Evolutionary conservation across 305 asterid genomes (phyloP), one percentile per base, ranked within the genome.

Genomic region (Fraxinus ornus): DNA sequence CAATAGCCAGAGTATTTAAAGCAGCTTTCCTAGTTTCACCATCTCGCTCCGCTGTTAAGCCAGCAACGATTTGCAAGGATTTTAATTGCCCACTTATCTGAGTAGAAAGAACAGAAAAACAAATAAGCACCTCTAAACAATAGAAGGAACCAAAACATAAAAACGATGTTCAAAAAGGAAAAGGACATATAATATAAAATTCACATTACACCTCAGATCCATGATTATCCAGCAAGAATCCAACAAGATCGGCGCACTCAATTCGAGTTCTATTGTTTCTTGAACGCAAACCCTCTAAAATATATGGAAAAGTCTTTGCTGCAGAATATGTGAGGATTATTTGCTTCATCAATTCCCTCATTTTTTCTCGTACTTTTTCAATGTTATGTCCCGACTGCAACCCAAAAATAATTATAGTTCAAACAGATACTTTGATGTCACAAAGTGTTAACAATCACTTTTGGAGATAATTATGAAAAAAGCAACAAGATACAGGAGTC

Each of bases 11-110:
- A 80, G 99, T 86, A 88, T 93, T 97, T 79, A 97, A 87, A 77
- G 98, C 98, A 85, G 98, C 98, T 83, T 97, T 97, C 80, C 99
- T 88, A 79, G 94, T 86, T 80, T 97, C 99, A 80, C 98, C 99
- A 86, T 97, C 99, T 83, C 98, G 93, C 83, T 97, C 99, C 77
- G 96, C 93, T 79, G 98, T 95, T 88, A 97, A 92, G 87, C 97
- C 92, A 76, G 99, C 98, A 33, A 97, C 98, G 77, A 93, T 88
- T 93, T 97, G 98, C 96, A 97, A 91, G 81, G 97, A 95, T 86
- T 97, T 97, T 78, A 97, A 84, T 75, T 97, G 99, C 62, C 97
- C 98, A 83, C 90, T 87, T 86, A 97, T 90, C 99, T 97, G 90
- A 80, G 79, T 78, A 74, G n/a, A 44, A 82, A 75, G 73, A 81